These are phyloP conservation scores for Phaffomyces thermotolerans DNA, from an alignment of 805 yeast genomes.

Conservation along the genomic window DNA sequence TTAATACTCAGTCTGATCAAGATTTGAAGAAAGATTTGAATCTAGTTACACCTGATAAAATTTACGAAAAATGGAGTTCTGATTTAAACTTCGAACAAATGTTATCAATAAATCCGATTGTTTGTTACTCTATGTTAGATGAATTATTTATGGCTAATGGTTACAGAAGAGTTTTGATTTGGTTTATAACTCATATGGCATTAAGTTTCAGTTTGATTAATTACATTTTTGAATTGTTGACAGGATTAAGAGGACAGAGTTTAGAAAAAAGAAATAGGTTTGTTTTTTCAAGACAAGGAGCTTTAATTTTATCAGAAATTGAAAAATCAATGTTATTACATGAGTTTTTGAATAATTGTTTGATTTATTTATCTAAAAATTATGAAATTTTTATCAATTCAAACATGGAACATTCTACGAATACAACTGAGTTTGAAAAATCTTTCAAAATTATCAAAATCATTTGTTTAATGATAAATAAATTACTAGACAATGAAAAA, in stretches of 20 bases:
- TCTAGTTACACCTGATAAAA: constrained; percentile 38
- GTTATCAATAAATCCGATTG: constrained; percentile 41
- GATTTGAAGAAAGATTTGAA: not conserved
- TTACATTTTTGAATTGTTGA: constrained; percentile 54
- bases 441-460: constrained; percentile 39
- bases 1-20: constrained; percentile 6
- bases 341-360: constrained; percentile 56
- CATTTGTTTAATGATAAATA: constrained; percentile 56
- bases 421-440: constrained; percentile 20
- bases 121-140: constrained; percentile 52
- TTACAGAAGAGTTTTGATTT: constrained; percentile 52
- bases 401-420: constrained; percentile 8
- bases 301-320: constrained; percentile 44
- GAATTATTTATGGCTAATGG: constrained; percentile 68
- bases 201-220: constrained; percentile 49
- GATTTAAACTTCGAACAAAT: constrained; percentile 44
- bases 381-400: constrained; percentile 14
- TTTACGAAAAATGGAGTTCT: constrained; percentile 40
- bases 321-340: constrained; percentile 64
- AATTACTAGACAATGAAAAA: constrained; percentile 38
- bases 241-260: constrained; percentile 46
- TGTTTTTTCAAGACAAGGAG: constrained; percentile 51
- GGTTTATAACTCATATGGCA: constrained; percentile 61
- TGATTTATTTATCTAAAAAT: constrained; percentile 35
- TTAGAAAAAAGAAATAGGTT: constrained; percentile 16